Evolutionary conservation across 148 eudicot genomes (phyloP), one percentile per base, ranked within the genome.

Genomic region (Cornus controversa): DNA sequence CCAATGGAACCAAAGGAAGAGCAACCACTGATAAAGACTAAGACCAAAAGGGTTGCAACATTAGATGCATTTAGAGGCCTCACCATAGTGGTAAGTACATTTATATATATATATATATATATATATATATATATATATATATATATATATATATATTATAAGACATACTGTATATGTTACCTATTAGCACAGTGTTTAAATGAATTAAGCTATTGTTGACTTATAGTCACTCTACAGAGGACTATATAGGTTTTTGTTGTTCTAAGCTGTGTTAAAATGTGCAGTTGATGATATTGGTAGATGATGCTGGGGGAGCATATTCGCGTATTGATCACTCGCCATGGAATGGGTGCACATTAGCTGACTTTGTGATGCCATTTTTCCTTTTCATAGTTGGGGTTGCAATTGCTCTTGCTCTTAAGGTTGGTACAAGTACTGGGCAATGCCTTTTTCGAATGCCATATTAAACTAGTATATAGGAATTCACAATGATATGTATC

Each of bases 31-130:
- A 60, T 42, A 28, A 82, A 76, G 80, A 80, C 73, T 7, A 83
- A 81, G 77, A 81, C 29, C 68, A 83, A 87, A 71, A 76, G 90
- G 80, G 81, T 87, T 79, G 90, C 90, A 9, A 81, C 90, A 45
- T 79, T 87, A 50, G 90, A 87, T 75, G 86, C 84, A 28, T 87
- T 87, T 63, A 81, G 90, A 79, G 90, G 90, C 20, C 85, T 87
- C 74, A 85, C 90, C 10, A 75, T 87, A 69, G 90, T 83, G 75
- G 90, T 87, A 85, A 40, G 77, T 70, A n/a, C 31, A 23, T 6
- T 60, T 60, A 4, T 14, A 54, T 18, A 14, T 5, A n/a, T n/a
- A n/a, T n/a, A n/a, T n/a, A n/a, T n/a, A n/a, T n/a, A n/a, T n/a
- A n/a, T n/a, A n/a, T n/a, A n/a, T n/a, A n/a, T n/a, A n/a, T n/a